Base-by-base conservation (phyloP, 768 basidiomycete species). In the Suillus americanus region DNA sequence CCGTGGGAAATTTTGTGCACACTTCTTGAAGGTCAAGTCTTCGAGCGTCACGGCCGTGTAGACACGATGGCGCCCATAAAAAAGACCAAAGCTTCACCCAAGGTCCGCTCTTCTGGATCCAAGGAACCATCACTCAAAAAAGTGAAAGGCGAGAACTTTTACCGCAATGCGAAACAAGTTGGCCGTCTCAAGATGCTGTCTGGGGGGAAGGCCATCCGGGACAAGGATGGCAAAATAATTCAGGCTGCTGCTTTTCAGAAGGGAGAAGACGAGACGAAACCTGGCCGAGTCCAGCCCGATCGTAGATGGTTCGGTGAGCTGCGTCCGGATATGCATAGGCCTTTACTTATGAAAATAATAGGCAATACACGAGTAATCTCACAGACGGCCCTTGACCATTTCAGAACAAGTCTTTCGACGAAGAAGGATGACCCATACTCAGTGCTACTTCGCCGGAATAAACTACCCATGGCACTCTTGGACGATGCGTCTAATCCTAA, bases 291-390 rank as follows among this genome's bases (percentile, higher is more conserved):
- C 25, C 92, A 95, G 79, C 93, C 97, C 64, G 97, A 99, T 82
- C 83, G 95, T 65, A 80, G 96, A 71, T 99, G 97, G 97, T 99
- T 99, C 72, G 97, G 95, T 97, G 23, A 67, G 64, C 53, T 62
- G 33, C 40, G 3, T 30, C 14, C 40, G 28, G 20, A 28, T 59
- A 59, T 41, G 57, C 41, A 40, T 59, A 20, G 10, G n/a, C 25
- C 28, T 41, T 59, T 28, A 20, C 40, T 59, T 2, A 59, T 28
- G 38, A 59, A 28, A 59, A 45, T 54, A 35, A 30, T 68, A 96
- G 95, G 97, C 50, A 99, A 99, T 78, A 99, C 97, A n/a, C 83
- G 97, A 73, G 97, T 98, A 41, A 98, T 99, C 73, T 95, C 94
- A 25, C 97, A 99, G 75, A 91, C 88, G 30, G 96, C 97, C 16